A percentile compares a stretch with the other conserved stretches of the same genome.
Conservation (phyloP, 2,329 filamentous ascomycete genomes). For the Cladophialophora psammophila region DNA sequence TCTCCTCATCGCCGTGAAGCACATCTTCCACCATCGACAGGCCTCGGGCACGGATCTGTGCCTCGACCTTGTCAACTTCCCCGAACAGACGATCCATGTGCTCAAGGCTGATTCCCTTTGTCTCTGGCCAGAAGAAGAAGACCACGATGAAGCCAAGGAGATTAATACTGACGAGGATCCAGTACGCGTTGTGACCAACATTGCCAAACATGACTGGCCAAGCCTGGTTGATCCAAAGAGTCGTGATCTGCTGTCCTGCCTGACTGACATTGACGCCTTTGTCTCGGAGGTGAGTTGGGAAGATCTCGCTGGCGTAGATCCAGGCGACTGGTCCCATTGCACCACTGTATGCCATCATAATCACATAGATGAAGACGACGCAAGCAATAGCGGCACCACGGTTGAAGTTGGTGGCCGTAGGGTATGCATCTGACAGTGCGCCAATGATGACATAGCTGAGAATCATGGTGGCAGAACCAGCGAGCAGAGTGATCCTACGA, state of each 20-base stretch:
- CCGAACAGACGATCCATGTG: constrained; percentile 49
- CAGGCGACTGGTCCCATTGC: constrained; percentile 19
- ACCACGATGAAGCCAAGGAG: constrained; percentile 48
- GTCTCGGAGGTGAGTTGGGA: too few species aligned
- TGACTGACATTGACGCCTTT: too few species aligned
- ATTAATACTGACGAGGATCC: constrained; percentile 49
- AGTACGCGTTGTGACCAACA: too few species aligned
- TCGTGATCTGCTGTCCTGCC: too few species aligned
- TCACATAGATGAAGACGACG: constrained; percentile 24
- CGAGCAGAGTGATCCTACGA: constrained; percentile 18
- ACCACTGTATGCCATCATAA: constrained; percentile 23
- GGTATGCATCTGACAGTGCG: constrained; percentile 20
- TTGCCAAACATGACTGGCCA: too few species aligned
- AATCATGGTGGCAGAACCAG: constrained; percentile 22
- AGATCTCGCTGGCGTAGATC: not conserved
- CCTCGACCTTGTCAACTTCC: constrained; percentile 49
- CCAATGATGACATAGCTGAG: constrained; percentile 25
- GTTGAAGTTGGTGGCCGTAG: constrained; percentile 21
- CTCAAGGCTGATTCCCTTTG: constrained; percentile 47
- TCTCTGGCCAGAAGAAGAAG: constrained; percentile 47
- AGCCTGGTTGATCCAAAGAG: too few species aligned
- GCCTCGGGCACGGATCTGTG: constrained; percentile 42
- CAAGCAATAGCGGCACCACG: constrained; percentile 22
- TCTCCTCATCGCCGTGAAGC: constrained; percentile 18
- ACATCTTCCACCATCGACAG: constrained; percentile 42